A percentile compares a stretch with the other conserved stretches of the same genome.
phyloP scores from a whole-genome alignment of 768 basidiomycete species.

The Clitopilus passeckerianus region DNA sequence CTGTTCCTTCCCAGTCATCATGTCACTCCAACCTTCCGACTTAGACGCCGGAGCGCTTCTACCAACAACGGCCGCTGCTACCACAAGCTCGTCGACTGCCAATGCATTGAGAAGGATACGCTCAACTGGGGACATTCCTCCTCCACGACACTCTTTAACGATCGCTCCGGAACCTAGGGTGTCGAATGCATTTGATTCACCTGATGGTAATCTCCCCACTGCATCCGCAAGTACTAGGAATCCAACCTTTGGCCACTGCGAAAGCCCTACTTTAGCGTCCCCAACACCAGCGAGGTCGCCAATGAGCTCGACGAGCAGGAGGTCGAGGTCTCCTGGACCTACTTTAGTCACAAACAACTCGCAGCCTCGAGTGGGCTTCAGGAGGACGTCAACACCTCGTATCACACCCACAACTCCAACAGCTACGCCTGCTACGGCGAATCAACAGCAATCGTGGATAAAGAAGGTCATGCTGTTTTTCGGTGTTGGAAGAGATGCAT shows the following conservation, averaged over 20 bases:
- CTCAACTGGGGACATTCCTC: slow-evolving; percentile 34
- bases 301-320: background rate
- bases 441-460: slow-evolving; percentile 15
- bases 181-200: slow-evolving; percentile 8
- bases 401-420: slow-evolving; percentile 14
- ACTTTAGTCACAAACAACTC: slow-evolving; percentile 1
- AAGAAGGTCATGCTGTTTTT: slow-evolving; percentile 31
- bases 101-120: slow-evolving; percentile 28
- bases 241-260: background rate
- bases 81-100: slow-evolving; percentile 8
- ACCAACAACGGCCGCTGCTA: slow-evolving; percentile 11
- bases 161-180: slow-evolving; percentile 3
- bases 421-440: slow-evolving; percentile 7
- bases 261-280: background rate
- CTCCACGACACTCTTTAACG: slow-evolving; percentile 18
- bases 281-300: background rate
- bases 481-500: slow-evolving; percentile 50
- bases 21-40: background rate
- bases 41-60: background rate
- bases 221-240: background rate
- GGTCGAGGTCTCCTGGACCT: background rate
- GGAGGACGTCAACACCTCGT: background rate
- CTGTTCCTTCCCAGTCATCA: background rate
- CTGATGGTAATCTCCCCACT: slow-evolving; percentile 12
- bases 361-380: slow-evolving; percentile 11